These are phyloP conservation scores for Mycena galericulata DNA, from an alignment of 768 basidiomycete species.

Conservation along the genomic window DNA sequence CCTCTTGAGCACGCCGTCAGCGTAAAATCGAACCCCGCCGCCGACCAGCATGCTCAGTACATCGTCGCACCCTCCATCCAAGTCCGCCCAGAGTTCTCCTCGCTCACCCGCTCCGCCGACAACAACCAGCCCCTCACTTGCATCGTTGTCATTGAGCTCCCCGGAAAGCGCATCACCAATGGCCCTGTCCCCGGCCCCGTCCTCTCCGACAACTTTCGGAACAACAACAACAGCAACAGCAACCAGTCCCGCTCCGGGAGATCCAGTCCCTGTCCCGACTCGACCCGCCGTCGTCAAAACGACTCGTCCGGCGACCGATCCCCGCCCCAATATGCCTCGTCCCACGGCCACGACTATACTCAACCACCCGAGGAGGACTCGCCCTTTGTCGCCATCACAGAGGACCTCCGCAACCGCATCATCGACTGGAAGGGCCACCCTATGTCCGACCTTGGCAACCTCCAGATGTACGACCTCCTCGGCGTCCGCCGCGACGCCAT, in stretches of 20 bases:
- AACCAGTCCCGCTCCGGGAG: constrained; percentile 49
- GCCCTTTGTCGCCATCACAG: constrained; percentile 86
- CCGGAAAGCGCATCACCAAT: constrained; percentile 70
- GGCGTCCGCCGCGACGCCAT: constrained; percentile 90
- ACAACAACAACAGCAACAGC: too few relatives aligned
- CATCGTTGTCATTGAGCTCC: constrained; percentile 93
- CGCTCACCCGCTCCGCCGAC: constrained; percentile 76
- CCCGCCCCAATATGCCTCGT: constrained; percentile 45
- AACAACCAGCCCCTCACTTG: constrained; percentile 90
- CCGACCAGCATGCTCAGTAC: constrained; percentile 65
- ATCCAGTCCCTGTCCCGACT: constrained; percentile 57
- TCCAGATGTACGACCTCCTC: constrained; percentile 93
- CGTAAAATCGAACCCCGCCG: constrained; percentile 56
- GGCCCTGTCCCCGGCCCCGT: constrained; percentile 67
- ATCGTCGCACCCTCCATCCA: constrained; percentile 94
- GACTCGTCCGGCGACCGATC: constrained; percentile 23
- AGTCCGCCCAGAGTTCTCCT: constrained; percentile 92
- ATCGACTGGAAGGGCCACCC: constrained; percentile 98
- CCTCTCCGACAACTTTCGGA: constrained; percentile 61
- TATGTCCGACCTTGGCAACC: constrained; percentile 85
- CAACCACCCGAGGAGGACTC: constrained; percentile 66
- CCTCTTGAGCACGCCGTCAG: constrained; percentile 73
- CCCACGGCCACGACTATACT: constrained; percentile 38
- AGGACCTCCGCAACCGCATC: constrained; percentile 90
- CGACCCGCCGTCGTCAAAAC: constrained; percentile 38